Conservation (phyloP, 1,139 yeast genomes). For the Sugiyamaella paludigena region DNA sequence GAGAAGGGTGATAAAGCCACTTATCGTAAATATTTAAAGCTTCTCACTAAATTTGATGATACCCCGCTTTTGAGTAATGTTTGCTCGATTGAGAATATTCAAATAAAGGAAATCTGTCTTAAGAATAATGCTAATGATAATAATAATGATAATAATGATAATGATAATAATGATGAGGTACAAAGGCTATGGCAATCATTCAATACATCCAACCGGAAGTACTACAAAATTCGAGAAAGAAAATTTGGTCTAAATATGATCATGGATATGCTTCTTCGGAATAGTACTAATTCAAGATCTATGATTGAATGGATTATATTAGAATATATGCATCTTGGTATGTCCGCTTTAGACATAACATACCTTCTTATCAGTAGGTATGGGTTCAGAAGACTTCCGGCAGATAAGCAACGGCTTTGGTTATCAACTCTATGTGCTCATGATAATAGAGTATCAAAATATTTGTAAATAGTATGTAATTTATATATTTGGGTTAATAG, state of each 20-base stretch:
- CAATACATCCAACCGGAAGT: conserved; percentile 2
- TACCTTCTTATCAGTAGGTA: conserved; percentile 8
- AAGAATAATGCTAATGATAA: neutral
- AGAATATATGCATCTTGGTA: conserved; percentile 9
- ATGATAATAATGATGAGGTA: neutral
- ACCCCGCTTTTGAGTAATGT: conserved; percentile 2
- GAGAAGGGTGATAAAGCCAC: conserved; percentile 12
- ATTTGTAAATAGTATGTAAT: too few relatives aligned
- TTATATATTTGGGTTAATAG: too few relatives aligned
- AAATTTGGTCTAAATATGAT: conserved; percentile 8
- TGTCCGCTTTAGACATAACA: conserved; percentile 7
- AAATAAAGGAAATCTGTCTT: conserved; percentile 2
- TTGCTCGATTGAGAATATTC: conserved; percentile 10
- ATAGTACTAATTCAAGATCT: neutral
- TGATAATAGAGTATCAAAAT: neutral
- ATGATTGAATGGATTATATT: conserved; percentile 9
- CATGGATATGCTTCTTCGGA: neutral
- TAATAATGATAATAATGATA: neutral
- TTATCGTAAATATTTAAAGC: conserved; percentile 17
- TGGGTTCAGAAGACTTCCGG: conserved; percentile 4
- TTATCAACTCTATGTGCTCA: neutral
- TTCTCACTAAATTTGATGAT: conserved; percentile 5
- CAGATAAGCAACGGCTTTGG: conserved; percentile 5
- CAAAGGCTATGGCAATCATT: conserved; percentile 9
- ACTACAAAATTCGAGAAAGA: conserved; percentile 7